A percentile compares a stretch with the other conserved stretches of the same genome.
Conservation (phyloP, 345 rosid species). For the Draba incana region DNA sequence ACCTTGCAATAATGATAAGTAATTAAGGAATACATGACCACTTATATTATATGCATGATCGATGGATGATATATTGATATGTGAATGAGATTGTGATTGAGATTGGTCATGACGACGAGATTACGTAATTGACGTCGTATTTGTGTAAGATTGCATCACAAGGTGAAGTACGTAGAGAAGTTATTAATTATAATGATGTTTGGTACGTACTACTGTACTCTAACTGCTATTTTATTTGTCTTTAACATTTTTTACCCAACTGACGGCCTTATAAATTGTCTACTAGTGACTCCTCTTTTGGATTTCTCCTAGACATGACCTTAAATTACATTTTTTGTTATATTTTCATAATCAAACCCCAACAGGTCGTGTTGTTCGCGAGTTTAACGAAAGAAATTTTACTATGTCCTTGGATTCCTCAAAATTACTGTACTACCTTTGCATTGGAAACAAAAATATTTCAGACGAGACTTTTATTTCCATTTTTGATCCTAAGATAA, state of each 20-base stretch:
- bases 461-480: neutral
- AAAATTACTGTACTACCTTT: too few relatives aligned
- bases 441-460: too few relatives aligned
- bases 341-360: neutral
- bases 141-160: constrained; percentile 38
- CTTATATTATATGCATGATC: constrained; percentile 1
- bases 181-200: constrained; percentile 36
- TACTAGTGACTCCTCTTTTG: constrained; percentile 15
- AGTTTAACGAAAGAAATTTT: too few relatives aligned
- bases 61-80: neutral
- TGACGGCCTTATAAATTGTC: constrained; percentile 27
- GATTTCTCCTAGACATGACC: constrained; percentile 1
- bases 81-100: constrained; percentile 15
- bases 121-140: constrained; percentile 36
- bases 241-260: constrained; percentile 28
- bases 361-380: too few relatives aligned
- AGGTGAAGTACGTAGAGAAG: constrained; percentile 30
- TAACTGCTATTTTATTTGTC: constrained; percentile 34
- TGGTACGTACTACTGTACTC: constrained; percentile 39
- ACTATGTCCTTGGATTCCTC: too few relatives aligned
- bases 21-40: neutral
- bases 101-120: constrained; percentile 32
- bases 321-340: neutral
- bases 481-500: neutral
- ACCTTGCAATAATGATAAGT: neutral